Evolutionary conservation across 2,329 filamentous ascomycete genomes (phyloP).

Genomic region (Thelonectria discophora): DNA sequence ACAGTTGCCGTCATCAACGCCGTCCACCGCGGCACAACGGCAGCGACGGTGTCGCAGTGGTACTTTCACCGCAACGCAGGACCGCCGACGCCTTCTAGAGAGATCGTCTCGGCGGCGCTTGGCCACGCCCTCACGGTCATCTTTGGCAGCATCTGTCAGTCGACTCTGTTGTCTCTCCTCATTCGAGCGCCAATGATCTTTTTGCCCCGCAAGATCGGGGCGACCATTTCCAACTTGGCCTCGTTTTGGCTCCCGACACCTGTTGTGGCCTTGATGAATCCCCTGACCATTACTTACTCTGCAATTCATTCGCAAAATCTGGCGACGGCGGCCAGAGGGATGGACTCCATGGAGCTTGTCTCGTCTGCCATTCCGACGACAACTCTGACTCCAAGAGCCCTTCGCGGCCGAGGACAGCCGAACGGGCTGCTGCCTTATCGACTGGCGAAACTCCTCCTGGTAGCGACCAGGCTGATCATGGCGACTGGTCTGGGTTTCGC

Average conservation of each 20-base stretch:
- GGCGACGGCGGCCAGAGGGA: conserved; percentile 76
- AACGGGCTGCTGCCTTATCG: conserved; percentile 82
- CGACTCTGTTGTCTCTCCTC: conserved; percentile 80
- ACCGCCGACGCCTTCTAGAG: conserved; percentile 78
- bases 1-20: conserved; percentile 87
- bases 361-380: conserved; percentile 77
- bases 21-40: conserved; percentile 89
- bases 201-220: conserved; percentile 74
- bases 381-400: conserved; percentile 67
- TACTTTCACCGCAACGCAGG: conserved; percentile 93
- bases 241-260: conserved; percentile 87
- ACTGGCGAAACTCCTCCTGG: conserved; percentile 88
- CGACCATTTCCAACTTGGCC: conserved; percentile 74
- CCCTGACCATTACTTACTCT: conserved; percentile 89
- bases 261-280: conserved; percentile 86
- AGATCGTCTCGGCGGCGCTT: conserved; percentile 85
- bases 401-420: conserved; percentile 53
- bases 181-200: conserved; percentile 87
- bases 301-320: conserved; percentile 92
- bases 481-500: conserved; percentile 89
- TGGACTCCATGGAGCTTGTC: conserved; percentile 85
- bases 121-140: conserved; percentile 84
- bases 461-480: conserved; percentile 92
- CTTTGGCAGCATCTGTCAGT: conserved; percentile 91
- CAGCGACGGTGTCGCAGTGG: conserved; percentile 97